Base-by-base conservation (phyloP, 2,329 filamentous ascomycete species). In the Purpureocillium takamizusanense region DNA sequence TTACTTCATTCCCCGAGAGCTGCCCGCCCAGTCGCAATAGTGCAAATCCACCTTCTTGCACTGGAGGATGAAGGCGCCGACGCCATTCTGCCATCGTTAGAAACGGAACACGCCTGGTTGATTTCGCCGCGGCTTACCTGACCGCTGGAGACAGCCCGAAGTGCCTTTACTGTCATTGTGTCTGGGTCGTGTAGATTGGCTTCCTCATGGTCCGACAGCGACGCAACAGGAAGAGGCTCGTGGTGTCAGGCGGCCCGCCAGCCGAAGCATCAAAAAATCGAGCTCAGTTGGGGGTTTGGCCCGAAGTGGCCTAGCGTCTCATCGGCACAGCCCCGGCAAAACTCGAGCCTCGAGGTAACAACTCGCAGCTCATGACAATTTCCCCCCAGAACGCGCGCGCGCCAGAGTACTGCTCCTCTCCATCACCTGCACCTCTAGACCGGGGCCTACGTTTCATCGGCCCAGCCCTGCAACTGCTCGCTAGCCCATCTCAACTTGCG, bases 11-110 rank as follows among this genome's bases (percentile, higher is more conserved):
- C 92, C 92, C 55, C 70, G 79, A 29, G 90, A 97, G 62, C 86
- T 94, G 46, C 89, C 92, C 41, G 85, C 86, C 78, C 84, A 89
- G 73, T 97, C 88, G 71, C 92, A 97, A 70, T 95, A 98, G 69
- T 94, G 86, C 57, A 98, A 86, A 62, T 95, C 86, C 61, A 98
- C 72, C 58, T 83, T 85, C 72, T 87, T 94, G 79, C 92, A 98
- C 70, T 95, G 90, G 42, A 95, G 78, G 64, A 98, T 86, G 71
- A 97, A 97, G 60, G 89, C 86, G 55, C 90, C 90, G 51, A 97
- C 74, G 73, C 92, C 92, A 70, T 98, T 97, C 89, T 97, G 27
- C 7, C 27, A 30, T 18, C 32, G 43, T 53, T 35, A 51, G 55
- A 7, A 3, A 33, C n/a, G 28, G 29, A n/a, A 15, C 13, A 13